Evolutionary conservation across 169 alveolate genomes (phyloP).

Genomic region (Blepharisma undulans): DNA sequence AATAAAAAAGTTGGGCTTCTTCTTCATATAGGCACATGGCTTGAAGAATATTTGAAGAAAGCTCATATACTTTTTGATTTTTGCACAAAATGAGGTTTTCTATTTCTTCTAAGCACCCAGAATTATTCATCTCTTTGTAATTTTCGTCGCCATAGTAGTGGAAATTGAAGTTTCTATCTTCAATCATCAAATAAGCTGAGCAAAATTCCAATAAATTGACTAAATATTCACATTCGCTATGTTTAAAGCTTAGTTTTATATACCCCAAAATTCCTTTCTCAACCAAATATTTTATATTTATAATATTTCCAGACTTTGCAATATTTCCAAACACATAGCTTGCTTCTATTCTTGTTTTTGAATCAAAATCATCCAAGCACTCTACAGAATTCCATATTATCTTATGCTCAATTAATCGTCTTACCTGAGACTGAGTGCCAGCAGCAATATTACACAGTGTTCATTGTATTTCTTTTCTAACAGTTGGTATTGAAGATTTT

Average conservation of each 20-base stretch:
- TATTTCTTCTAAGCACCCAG: not conserved
- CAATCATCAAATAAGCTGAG: not conserved
- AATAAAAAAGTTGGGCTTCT: not conserved
- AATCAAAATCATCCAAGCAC: not conserved
- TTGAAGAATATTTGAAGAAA: not conserved
- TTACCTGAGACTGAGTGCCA: not conserved
- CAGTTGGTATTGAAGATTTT: not conserved
- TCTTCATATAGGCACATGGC: not conserved
- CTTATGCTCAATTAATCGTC: not conserved
- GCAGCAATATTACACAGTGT: not conserved
- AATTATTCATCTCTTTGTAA: not conserved
- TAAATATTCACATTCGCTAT: not conserved
- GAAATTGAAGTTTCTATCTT: not conserved
- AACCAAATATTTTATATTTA: not conserved
- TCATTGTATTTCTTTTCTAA: not conserved
- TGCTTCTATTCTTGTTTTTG: not conserved
- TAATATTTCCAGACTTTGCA: not conserved
- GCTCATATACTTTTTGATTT: not conserved
- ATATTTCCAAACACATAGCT: not conserved
- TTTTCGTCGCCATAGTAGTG: not conserved
- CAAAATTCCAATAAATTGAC: not conserved
- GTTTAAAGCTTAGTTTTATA: not conserved
- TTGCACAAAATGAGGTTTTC: not conserved
- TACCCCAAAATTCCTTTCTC: not conserved
- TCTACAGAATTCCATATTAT: not conserved